A percentile compares a stretch with the other conserved stretches of the same genome.
phyloP scores from a whole-genome alignment of 345 rosid genomes.

The Firmiana major region DNA sequence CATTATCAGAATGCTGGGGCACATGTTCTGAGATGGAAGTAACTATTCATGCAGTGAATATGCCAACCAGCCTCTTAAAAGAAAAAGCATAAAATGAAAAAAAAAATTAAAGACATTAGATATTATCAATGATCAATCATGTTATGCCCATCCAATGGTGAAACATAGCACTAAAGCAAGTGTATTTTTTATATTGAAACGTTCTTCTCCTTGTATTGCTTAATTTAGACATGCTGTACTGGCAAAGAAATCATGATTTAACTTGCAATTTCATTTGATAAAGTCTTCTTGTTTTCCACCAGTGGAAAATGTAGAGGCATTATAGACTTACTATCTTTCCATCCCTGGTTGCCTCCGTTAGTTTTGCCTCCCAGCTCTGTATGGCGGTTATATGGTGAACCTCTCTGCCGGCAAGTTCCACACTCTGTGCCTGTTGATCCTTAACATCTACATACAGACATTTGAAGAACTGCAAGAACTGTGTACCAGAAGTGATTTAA shows the following conservation, averaged over 20 bases:
- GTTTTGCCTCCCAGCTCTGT: conserved; percentile 53
- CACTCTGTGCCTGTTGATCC: conserved; percentile 19
- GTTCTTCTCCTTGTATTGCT: background rate
- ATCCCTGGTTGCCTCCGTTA: conserved; percentile 44
- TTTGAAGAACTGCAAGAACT: conserved; percentile 7
- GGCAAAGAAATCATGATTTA: background rate
- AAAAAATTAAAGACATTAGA: background rate
- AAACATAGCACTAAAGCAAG: background rate
- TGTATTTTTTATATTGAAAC: background rate
- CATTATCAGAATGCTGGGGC: background rate
- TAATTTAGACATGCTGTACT: background rate
- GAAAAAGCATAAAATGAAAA: background rate
- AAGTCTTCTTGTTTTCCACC: background rate
- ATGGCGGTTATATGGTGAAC: conserved; percentile 41
- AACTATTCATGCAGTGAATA: background rate
- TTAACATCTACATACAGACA: background rate
- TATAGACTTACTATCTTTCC: conserved; percentile 45
- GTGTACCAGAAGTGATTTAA: background rate
- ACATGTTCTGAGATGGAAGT: background rate
- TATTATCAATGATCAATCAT: too few relatives aligned
- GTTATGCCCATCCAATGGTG: background rate
- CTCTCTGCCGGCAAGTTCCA: conserved; percentile 33
- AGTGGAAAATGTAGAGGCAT: background rate
- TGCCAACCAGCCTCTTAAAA: background rate
- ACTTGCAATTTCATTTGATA: background rate